Conservation (phyloP, 257 asterid species). For the Perilla frutescens region DNA sequence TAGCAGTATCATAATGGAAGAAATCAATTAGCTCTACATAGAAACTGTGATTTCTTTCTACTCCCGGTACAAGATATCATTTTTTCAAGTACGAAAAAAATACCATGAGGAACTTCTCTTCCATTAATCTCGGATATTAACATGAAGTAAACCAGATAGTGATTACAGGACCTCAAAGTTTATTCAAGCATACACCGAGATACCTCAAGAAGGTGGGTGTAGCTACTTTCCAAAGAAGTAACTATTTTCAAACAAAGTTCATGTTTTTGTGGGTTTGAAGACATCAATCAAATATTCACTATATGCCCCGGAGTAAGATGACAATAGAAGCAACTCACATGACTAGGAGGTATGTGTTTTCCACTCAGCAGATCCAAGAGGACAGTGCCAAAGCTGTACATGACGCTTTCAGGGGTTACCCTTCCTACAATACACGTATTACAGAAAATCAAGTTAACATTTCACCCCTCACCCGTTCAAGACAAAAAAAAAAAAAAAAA, state of each 20-base stretch:
- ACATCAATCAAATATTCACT: not conserved
- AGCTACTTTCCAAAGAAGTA: not conserved
- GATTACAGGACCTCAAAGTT: not conserved
- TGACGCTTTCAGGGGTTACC: slow-evolving; percentile 87
- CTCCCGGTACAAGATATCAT: not conserved
- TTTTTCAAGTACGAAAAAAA: not conserved
- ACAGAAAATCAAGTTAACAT: slow-evolving; percentile 9
- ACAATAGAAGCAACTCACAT: slow-evolving; percentile 54
- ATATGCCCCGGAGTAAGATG: not conserved
- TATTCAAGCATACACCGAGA: not conserved
- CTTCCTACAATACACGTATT: slow-evolving; percentile 56
- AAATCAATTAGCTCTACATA: not conserved
- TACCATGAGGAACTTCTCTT: not conserved
- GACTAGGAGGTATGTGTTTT: slow-evolving; percentile 94
- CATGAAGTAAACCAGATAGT: not conserved
- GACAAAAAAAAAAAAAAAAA: not conserved
- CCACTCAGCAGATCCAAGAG: slow-evolving; percentile 93
- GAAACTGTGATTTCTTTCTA: not conserved
- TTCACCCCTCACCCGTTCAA: not conserved
- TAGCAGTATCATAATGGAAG: not conserved
- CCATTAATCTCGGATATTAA: not conserved
- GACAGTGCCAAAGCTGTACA: slow-evolving; percentile 87
- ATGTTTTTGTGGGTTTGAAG: not conserved
- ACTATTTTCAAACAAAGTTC: not conserved
- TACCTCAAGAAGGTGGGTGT: not conserved